Percentiles rank a stretch among this genome's conserved stretches.
Conservation (phyloP, 2,329 filamentous ascomycete genomes). For the Exophiala mesophila region DNA sequence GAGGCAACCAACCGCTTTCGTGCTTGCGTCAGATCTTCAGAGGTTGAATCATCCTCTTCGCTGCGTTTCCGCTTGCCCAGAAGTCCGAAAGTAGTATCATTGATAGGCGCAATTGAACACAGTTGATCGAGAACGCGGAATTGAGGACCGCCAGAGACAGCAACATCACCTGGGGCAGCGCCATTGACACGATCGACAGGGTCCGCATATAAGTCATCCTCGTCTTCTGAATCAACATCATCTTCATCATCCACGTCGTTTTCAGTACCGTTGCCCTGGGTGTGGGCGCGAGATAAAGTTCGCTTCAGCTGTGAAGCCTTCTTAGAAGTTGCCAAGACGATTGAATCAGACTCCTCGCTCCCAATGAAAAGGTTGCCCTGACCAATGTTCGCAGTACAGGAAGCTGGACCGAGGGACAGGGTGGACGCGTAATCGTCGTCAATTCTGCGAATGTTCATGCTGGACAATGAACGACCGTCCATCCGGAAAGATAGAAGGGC, state of each 20-base stretch:
- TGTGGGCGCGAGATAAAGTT: slow-evolving; percentile 16
- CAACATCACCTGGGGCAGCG: slow-evolving; percentile 7
- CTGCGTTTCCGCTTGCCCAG: slow-evolving; percentile 23
- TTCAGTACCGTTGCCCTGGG: slow-evolving; percentile 43
- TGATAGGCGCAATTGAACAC: slow-evolving; percentile 22
- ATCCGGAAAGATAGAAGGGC: slow-evolving; percentile 75
- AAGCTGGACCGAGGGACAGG: slow-evolving; percentile 57
- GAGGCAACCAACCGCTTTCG: slow-evolving; percentile 51
- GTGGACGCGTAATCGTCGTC: slow-evolving; percentile 58
- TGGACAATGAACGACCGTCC: slow-evolving; percentile 86
- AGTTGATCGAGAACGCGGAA: slow-evolving; percentile 20
- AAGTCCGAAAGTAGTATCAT: slow-evolving; percentile 18
- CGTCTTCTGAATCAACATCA: slow-evolving; percentile 49
- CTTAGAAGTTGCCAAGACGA: slow-evolving; percentile 73
- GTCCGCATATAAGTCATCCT: slow-evolving; percentile 48
- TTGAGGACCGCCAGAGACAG: slow-evolving; percentile 6
- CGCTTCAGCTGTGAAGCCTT: slow-evolving; percentile 46
- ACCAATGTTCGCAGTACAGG: slow-evolving; percentile 65
- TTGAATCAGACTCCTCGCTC: slow-evolving; percentile 75
- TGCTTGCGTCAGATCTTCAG: slow-evolving; percentile 32
- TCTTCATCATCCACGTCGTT: slow-evolving; percentile 44
- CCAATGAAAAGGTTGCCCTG: slow-evolving; percentile 74
- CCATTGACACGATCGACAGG: slow-evolving; percentile 28
- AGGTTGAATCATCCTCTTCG: slow-evolving; percentile 50
- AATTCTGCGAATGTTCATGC: slow-evolving; percentile 67